Percentiles rank a stretch among this genome's conserved stretches.
Conservation (phyloP, 2,329 filamentous ascomycete genomes). For the Lachnellula occidentalis region DNA sequence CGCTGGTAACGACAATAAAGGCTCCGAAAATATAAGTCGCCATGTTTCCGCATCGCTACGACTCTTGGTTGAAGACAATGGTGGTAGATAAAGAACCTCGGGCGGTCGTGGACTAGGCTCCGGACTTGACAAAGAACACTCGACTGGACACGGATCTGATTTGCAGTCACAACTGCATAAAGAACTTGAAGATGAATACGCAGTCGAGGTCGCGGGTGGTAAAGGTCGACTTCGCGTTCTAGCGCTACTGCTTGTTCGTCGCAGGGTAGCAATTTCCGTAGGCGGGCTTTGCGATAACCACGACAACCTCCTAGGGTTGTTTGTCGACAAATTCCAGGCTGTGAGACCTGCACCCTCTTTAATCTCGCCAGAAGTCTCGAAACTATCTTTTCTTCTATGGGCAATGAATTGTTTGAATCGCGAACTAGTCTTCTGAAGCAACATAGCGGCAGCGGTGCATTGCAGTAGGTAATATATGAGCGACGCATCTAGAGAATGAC, state of each 20-base stretch:
- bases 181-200: constrained; percentile 41
- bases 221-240: constrained; percentile 9
- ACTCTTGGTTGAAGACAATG: constrained; percentile 16
- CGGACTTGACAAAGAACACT: constrained; percentile 24
- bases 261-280: constrained; percentile 4
- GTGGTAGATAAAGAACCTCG: constrained; percentile 28
- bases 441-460: constrained; percentile 11
- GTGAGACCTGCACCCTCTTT: constrained; percentile 2
- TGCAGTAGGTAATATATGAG: background rate
- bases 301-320: constrained; percentile 11
- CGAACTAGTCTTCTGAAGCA: constrained; percentile 20
- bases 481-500: background rate
- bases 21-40: constrained; percentile 20
- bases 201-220: constrained; percentile 34
- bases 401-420: constrained; percentile 22
- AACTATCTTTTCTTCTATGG: constrained; percentile 9
- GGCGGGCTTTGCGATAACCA: constrained; percentile 19
- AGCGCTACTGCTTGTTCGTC: constrained; percentile 10
- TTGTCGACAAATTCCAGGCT: constrained; percentile 5
- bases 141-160: constrained; percentile 17
- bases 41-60: constrained; percentile 22
- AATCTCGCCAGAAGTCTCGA: constrained; percentile 4
- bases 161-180: constrained; percentile 40
- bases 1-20: constrained; percentile 3
- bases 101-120: constrained; percentile 9